phyloP scores from a whole-genome alignment of 768 basidiomycete species.

The Phaeotremella skinneri region DNA sequence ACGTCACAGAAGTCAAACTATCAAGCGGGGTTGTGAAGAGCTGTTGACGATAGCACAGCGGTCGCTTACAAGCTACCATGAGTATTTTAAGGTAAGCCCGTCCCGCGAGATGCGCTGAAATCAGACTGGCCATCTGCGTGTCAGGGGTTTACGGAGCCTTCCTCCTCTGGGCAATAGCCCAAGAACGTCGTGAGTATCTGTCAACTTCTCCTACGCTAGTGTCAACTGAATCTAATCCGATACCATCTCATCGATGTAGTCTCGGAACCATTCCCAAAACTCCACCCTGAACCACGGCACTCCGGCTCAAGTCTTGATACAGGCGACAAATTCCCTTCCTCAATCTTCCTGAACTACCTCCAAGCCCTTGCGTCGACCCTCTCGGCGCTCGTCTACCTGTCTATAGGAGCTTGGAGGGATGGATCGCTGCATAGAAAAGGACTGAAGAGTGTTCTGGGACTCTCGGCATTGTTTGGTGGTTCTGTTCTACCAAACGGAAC shows the following conservation, averaged over 20 bases:
- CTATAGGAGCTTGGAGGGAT: conserved; percentile 28
- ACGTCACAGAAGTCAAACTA: no score
- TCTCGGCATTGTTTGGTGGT: background rate
- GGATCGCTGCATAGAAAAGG: conserved; percentile 19
- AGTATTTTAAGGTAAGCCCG: conserved; percentile 13
- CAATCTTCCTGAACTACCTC: conserved; percentile 46
- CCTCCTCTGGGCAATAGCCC: conserved; percentile 85
- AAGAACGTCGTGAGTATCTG: conserved; percentile 73
- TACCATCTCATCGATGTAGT: conserved; percentile 34
- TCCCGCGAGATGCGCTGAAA: background rate
- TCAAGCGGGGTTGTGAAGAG: conserved; percentile 5
- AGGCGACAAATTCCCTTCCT: conserved; percentile 48
- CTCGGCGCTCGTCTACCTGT: conserved; percentile 40
- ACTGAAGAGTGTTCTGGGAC: conserved; percentile 22
- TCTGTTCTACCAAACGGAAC: background rate
- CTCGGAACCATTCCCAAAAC: conserved; percentile 44
- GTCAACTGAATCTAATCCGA: background rate
- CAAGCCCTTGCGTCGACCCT: conserved; percentile 46
- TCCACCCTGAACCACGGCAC: conserved; percentile 19
- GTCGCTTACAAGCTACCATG: conserved; percentile 19
- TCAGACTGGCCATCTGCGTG: conserved; percentile 66
- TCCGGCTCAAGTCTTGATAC: background rate
- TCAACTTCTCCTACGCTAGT: no score
- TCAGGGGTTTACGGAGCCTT: conserved; percentile 91
- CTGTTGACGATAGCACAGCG: background rate